Percentiles rank a stretch among this genome's conserved stretches.
These are phyloP conservation scores for Candida pseudoviswanathii DNA, from an alignment of 1,139 yeast genomes.

Conservation along the genomic window DNA sequence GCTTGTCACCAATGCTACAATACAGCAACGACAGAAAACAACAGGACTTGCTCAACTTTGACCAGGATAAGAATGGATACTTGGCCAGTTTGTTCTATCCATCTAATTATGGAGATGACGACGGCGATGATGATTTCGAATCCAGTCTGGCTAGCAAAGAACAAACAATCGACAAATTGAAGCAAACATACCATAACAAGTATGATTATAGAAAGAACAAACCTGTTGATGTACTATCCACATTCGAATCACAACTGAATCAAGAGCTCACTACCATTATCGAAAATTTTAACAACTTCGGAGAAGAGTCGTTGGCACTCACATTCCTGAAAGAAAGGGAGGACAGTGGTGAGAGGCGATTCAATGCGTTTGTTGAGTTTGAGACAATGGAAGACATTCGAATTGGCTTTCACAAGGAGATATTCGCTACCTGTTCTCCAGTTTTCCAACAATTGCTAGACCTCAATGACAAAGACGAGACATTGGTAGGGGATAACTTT, in stretches of 20 bases:
- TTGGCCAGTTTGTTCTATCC: slow-evolving; percentile 32
- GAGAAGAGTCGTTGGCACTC: slow-evolving; percentile 16
- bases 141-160: neutral
- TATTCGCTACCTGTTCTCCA: slow-evolving; percentile 33
- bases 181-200: slow-evolving; percentile 17
- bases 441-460: slow-evolving; percentile 26
- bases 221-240: slow-evolving; percentile 11
- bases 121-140: slow-evolving; percentile 14
- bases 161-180: slow-evolving; percentile 21
- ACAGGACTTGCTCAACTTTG: slow-evolving; percentile 30
- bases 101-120: slow-evolving; percentile 5
- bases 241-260: slow-evolving; percentile 20
- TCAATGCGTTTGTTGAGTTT: slow-evolving; percentile 29
- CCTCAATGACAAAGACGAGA: slow-evolving; percentile 18
- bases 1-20: slow-evolving; percentile 47
- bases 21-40: slow-evolving; percentile 34
- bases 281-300: slow-evolving; percentile 18
- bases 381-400: slow-evolving; percentile 19
- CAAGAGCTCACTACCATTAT: slow-evolving; percentile 13
- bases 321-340: slow-evolving; percentile 9
- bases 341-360: slow-evolving; percentile 18
- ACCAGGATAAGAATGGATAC: slow-evolving; percentile 22
- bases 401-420: slow-evolving; percentile 34
- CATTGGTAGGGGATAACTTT: slow-evolving; percentile 21
- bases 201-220: slow-evolving; percentile 16